Base-by-base conservation (phyloP, 495 filamentous ascomycete genomes). In the Hyaloscypha bicolor region DNA sequence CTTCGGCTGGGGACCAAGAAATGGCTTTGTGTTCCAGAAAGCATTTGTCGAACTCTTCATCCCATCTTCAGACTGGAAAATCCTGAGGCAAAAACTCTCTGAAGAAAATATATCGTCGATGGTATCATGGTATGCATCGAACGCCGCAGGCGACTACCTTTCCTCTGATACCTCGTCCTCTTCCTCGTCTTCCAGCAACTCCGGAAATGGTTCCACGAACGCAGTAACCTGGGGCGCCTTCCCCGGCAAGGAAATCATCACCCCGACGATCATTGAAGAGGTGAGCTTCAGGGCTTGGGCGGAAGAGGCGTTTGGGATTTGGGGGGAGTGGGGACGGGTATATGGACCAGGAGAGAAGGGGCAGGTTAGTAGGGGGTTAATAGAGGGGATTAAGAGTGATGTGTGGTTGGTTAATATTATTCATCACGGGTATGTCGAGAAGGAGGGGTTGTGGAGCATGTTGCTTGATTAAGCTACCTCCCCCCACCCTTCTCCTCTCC, bases 171-270 rank as follows among this genome's bases (percentile, higher is more conserved):
- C 25, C 25, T 25, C 25, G 2, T 25, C 25, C 25, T 25, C 25
- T 25, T 25, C 25, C 25, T 25, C 25, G 2, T 25, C 25, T 25
- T 25, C 25, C 25, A 25, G 25, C 25, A 25, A 89, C 64, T 65
- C 39, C 16, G 83, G 84, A 9, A 83, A 45, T 82, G 86, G 22
- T 8, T 30, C 25, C 55, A 93, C 96, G 48, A 96, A 98, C 74
- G 92, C 96, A 1, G 95, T 99, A 3, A 99, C 95, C 3, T 99
- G 95, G 95, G 95, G 95, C 39, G 90, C 91, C 14, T 99, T 99
- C 78, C 90, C 91, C 2, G 94, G 93, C 22, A 97, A 97, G 78
- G 95, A 99, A 81, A 99, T 99, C 70, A 86, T 96, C 71, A 96
- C 95, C 19, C 95, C 95, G 25, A 98, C 95, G 22, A 99, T 99